These are phyloP conservation scores for Trichoderma sp. DNA, from an alignment of 2,329 filamentous ascomycete species.

Conservation along the genomic window DNA sequence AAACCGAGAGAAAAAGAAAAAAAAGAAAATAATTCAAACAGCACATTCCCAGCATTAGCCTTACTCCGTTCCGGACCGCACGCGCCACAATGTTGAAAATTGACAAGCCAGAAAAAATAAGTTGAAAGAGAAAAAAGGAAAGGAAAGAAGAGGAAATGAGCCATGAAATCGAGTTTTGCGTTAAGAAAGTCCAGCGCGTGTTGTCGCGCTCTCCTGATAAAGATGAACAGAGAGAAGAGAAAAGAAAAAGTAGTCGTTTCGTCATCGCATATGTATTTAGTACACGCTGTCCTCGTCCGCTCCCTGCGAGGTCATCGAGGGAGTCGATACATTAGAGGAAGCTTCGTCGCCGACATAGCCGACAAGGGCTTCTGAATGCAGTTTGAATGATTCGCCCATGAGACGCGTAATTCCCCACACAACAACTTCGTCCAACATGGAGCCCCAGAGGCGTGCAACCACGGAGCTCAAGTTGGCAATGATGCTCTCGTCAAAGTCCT, in stretches of 20 bases:
- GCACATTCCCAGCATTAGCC: conserved; percentile 27
- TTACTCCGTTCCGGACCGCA: conserved; percentile 29
- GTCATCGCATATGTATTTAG: conserved; percentile 52
- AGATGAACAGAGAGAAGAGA: conserved; percentile 19
- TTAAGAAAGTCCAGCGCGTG: conserved; percentile 27
- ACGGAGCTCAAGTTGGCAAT: conserved; percentile 88
- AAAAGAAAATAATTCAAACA: conserved; percentile 21
- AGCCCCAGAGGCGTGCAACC: conserved; percentile 92
- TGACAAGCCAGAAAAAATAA: conserved; percentile 30
- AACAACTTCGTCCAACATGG: conserved; percentile 97
- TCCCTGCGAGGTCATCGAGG: conserved; percentile 69
- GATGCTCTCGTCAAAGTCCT: conserved; percentile 80
- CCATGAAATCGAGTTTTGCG: conserved; percentile 25
- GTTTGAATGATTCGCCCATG: conserved; percentile 97
- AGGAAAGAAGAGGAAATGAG: not conserved
- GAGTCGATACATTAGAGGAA: conserved; percentile 66
- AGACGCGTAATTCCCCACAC: conserved; percentile 97
- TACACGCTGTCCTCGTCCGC: conserved; percentile 71
- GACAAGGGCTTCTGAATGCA: conserved; percentile 90
- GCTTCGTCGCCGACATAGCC: conserved; percentile 88
- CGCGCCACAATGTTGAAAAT: conserved; percentile 24
- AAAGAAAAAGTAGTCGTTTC: conserved; percentile 43
- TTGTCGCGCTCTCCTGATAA: conserved; percentile 24
- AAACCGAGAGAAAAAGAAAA: conserved; percentile 27
- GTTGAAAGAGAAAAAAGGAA: not conserved